A percentile compares a stretch with the other conserved stretches of the same genome.
Evolutionary conservation across 192 early-diverging fungal species (phyloP).

Genomic region (Mycoemilia scoparia): DNA sequence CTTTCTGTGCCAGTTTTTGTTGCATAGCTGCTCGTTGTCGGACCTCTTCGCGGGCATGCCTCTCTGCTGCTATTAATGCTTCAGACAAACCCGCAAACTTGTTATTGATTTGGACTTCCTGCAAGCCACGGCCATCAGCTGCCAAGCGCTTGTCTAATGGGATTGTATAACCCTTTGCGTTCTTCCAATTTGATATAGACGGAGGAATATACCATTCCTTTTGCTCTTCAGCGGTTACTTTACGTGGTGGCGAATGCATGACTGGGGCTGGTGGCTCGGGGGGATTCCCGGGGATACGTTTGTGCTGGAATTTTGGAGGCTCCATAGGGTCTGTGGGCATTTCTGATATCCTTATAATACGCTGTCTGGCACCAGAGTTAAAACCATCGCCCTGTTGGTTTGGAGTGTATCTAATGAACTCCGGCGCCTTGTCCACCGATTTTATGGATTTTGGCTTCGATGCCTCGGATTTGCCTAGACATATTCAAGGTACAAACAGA

Average conservation of each 20-base stretch:
- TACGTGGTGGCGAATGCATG: constrained; percentile 93
- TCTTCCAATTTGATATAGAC: constrained; percentile 99
- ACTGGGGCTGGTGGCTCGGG: constrained; percentile 93
- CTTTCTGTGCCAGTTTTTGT: constrained; percentile 77
- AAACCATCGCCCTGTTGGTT: constrained; percentile 44
- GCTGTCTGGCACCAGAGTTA: constrained; percentile 56
- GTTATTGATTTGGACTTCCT: constrained; percentile 80
- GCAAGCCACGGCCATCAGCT: constrained; percentile 85
- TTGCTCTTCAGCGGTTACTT: constrained; percentile 90
- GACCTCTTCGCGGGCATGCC: constrained; percentile 88
- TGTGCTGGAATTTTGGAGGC: constrained; percentile 80
- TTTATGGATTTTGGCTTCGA: constrained; percentile 35
- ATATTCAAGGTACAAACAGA: too few species aligned
- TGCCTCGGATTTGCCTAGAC: constrained; percentile 46
- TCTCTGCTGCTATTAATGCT: constrained; percentile 79
- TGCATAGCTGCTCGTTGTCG: constrained; percentile 77
- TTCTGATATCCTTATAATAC: constrained; percentile 90
- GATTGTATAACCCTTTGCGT: constrained; percentile 97
- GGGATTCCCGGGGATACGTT: constrained; percentile 71
- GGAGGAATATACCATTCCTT: constrained; percentile 94
- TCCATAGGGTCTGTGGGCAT: constrained; percentile 95
- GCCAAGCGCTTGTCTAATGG: constrained; percentile 97
- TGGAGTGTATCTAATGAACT: constrained; percentile 83
- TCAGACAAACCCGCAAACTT: constrained; percentile 94
- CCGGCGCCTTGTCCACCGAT: constrained; percentile 42